Conservation (phyloP, 1,284 basidiomycete species). For the Peniophora sp. region DNA sequence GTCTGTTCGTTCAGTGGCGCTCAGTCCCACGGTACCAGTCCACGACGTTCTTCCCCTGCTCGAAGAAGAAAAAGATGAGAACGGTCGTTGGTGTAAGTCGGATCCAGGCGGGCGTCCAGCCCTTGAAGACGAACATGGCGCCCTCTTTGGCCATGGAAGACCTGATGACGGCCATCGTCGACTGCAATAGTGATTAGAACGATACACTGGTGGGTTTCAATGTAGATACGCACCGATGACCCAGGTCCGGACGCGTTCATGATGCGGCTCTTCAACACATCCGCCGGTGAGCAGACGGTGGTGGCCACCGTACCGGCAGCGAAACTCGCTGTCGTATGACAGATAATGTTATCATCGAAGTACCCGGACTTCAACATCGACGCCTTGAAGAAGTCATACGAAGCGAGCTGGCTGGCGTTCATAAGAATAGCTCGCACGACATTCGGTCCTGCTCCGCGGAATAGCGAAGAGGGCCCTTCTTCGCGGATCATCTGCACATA, state of each 20-base stretch:
- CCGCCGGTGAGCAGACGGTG: conserved; percentile 90
- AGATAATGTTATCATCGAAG: conserved; percentile 73
- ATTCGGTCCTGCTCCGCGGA: conserved; percentile 80
- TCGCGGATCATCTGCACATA: conserved; percentile 67
- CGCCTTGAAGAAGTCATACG: conserved; percentile 84
- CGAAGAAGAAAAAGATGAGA: conserved; percentile 78
- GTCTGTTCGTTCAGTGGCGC: not conserved
- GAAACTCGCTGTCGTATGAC: conserved; percentile 82
- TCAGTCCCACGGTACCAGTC: conserved; percentile 31
- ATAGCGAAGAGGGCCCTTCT: conserved; percentile 71
- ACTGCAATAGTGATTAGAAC: conserved; percentile 27
- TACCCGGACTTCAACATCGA: conserved; percentile 62
- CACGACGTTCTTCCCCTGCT: conserved; percentile 63
- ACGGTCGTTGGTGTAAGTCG: conserved; percentile 82
- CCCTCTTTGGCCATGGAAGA: conserved; percentile 74
- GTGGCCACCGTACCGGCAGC: conserved; percentile 88
- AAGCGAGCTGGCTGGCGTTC: conserved; percentile 89
- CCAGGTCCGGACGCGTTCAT: conserved; percentile 87
- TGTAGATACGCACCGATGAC: conserved; percentile 47
- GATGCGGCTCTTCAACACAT: conserved; percentile 82
- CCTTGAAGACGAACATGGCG: conserved; percentile 88
- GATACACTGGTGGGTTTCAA: not conserved
- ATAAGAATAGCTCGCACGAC: conserved; percentile 81
- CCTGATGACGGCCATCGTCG: conserved; percentile 65
- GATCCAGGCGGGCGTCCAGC: conserved; percentile 82